A percentile compares a stretch with the other conserved stretches of the same genome.
Conservation (phyloP, 345 rosid species). For the Acer yangbiense region DNA sequence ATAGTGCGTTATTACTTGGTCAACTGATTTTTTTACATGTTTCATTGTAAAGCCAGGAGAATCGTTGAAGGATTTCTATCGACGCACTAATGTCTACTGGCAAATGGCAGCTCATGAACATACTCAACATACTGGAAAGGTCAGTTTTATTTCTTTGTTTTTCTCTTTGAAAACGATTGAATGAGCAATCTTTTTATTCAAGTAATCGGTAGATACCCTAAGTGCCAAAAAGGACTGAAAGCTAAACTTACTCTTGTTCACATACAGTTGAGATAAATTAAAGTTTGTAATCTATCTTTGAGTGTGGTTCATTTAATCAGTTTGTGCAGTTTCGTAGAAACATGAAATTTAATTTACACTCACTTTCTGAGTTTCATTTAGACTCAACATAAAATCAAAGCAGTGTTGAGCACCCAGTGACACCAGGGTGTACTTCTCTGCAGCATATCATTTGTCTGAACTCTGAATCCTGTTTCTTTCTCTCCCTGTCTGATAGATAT, state of each 20-base stretch:
- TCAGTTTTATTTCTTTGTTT: constrained; percentile 27
- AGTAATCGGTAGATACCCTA: background rate
- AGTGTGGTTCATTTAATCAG: constrained; percentile 1
- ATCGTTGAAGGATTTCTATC: constrained; percentile 86
- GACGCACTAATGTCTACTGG: constrained; percentile 92
- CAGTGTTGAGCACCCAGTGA: background rate
- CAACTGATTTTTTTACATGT: constrained; percentile 14
- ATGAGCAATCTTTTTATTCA: constrained; percentile 4
- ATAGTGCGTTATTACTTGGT: background rate
- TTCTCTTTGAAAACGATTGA: background rate
- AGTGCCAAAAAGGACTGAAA: background rate
- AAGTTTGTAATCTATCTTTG: background rate
- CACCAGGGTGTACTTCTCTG: background rate
- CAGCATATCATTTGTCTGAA: background rate
- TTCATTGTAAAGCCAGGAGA: constrained; percentile 81
- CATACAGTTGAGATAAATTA: constrained; percentile 3
- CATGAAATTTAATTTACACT: background rate
- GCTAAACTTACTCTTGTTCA: background rate
- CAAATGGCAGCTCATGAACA: constrained; percentile 99
- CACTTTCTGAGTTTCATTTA: background rate
- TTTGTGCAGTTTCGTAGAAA: background rate
- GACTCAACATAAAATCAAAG: background rate
- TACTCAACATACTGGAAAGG: constrained; percentile 99
- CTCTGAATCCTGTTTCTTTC: background rate
- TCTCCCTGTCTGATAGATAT: background rate